These are phyloP conservation scores for Ascochyta lentis DNA, from an alignment of 2,329 filamentous ascomycete species.

Conservation along the genomic window DNA sequence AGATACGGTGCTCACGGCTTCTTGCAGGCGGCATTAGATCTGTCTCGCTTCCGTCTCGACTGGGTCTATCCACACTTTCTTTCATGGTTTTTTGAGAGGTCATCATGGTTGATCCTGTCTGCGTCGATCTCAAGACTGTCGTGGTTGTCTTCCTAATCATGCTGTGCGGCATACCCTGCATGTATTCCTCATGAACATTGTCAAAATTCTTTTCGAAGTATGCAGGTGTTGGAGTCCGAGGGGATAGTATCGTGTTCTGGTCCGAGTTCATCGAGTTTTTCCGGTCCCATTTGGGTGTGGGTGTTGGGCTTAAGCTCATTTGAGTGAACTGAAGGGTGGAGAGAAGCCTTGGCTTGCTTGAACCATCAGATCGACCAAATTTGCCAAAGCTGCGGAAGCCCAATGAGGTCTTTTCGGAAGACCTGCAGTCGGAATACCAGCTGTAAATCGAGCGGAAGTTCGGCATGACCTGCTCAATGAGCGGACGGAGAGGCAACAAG, in stretches of 20 bases:
- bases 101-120: neutral
- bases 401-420: slow-evolving; percentile 6
- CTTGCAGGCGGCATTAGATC: slow-evolving; percentile 12
- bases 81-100: slow-evolving; percentile 4
- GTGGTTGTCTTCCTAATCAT: slow-evolving; percentile 1
- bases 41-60: slow-evolving; percentile 11
- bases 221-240: neutral
- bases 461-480: slow-evolving; percentile 18
- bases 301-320: neutral
- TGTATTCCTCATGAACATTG: neutral
- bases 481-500: slow-evolving; percentile 22
- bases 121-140: neutral
- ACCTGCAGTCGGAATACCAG: slow-evolving; percentile 9
- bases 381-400: neutral
- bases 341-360: slow-evolving; percentile 8
- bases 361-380: neutral
- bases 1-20: slow-evolving; percentile 11
- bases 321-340: slow-evolving; percentile 14
- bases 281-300: neutral
- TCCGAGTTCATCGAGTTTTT: neutral
- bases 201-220: neutral
- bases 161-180: neutral
- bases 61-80: slow-evolving; percentile 1
- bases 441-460: slow-evolving; percentile 15
- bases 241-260: neutral